A percentile compares a stretch with the other conserved stretches of the same genome.
phyloP scores from a whole-genome alignment of 257 asterid species.

The Verbena officinalis region DNA sequence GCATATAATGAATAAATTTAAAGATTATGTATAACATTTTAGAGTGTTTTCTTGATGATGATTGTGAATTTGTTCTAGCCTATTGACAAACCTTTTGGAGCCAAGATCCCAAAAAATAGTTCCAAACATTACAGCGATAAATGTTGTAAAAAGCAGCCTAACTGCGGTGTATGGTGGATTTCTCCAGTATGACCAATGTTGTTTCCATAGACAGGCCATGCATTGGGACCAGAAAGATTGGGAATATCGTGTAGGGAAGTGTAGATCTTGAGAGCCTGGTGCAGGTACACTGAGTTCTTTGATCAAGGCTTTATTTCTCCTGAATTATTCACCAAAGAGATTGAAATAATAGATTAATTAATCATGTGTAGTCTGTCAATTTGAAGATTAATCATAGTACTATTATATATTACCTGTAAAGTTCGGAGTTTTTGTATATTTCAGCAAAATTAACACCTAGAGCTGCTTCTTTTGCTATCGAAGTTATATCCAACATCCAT shows the following conservation, averaged over 20 bases:
- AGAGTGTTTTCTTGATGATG: no score
- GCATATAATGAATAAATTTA: background rate
- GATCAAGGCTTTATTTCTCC: constrained; percentile 74
- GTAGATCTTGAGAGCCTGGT: constrained; percentile 56
- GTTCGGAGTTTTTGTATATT: constrained; percentile 61
- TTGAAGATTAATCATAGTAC: no score
- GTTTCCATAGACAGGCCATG: constrained; percentile 86
- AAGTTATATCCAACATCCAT: constrained; percentile 87
- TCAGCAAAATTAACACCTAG: constrained; percentile 57
- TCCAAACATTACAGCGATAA: constrained; percentile 73
- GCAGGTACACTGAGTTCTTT: constrained; percentile 59
- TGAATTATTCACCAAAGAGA: constrained; percentile 33
- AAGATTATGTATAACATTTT: background rate
- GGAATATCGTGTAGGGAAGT: constrained; percentile 59
- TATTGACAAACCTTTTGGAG: constrained; percentile 48
- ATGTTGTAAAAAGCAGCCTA: constrained; percentile 64
- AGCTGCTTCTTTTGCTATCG: constrained; percentile 58
- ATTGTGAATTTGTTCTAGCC: background rate
- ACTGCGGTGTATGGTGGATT: constrained; percentile 85
- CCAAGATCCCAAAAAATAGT: constrained; percentile 83
- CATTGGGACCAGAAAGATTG: constrained; percentile 70
- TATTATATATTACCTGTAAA: constrained; percentile 44
- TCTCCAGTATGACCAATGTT: constrained; percentile 76
- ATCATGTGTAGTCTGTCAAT: background rate
- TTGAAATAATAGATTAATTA: background rate